Evolutionary conservation across 108 stramenopile genomes (phyloP).

Genomic region (Pseudonitzschia pungens): DNA sequence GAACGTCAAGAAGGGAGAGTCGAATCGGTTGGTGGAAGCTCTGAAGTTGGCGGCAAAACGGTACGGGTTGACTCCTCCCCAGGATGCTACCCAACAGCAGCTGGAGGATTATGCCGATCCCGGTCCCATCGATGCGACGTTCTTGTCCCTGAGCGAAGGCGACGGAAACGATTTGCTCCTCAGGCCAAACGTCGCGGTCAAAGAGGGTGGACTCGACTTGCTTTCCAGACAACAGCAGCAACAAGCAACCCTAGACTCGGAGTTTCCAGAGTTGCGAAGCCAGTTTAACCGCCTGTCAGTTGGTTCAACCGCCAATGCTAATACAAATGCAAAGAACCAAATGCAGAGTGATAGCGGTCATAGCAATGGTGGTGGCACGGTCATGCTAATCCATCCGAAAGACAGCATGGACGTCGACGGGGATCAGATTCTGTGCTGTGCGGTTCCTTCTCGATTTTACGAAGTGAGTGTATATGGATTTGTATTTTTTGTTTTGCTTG

Average conservation of each 20-base stretch:
- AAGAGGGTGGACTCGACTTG: constrained; percentile 22
- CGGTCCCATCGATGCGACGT: constrained; percentile 66
- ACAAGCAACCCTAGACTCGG: neutral
- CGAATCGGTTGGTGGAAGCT: constrained; percentile 36
- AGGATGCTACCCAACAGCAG: constrained; percentile 5
- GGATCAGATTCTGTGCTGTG: constrained; percentile 38
- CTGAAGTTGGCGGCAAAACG: constrained; percentile 38
- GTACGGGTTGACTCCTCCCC: constrained; percentile 33
- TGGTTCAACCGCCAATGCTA: constrained; percentile 1
- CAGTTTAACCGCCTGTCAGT: constrained; percentile 23
- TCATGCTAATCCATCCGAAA: constrained; percentile 12
- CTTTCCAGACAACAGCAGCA: constrained; percentile 10
- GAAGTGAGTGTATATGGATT: constrained; percentile 33
- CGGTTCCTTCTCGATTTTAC: constrained; percentile 60
- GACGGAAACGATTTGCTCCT: constrained; percentile 40
- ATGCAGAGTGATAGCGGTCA: neutral
- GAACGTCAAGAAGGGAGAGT: constrained; percentile 32
- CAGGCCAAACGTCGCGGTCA: constrained; percentile 52
- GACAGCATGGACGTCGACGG: constrained; percentile 27
- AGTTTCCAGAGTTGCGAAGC: constrained; percentile 12
- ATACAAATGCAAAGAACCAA: neutral
- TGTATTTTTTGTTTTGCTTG: neutral
- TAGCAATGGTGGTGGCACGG: constrained; percentile 12
- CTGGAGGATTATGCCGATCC: constrained; percentile 45
- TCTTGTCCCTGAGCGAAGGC: constrained; percentile 41